Base-by-base conservation (phyloP, 116 monocot species). In the Phalaenopsis hybrid region DNA sequence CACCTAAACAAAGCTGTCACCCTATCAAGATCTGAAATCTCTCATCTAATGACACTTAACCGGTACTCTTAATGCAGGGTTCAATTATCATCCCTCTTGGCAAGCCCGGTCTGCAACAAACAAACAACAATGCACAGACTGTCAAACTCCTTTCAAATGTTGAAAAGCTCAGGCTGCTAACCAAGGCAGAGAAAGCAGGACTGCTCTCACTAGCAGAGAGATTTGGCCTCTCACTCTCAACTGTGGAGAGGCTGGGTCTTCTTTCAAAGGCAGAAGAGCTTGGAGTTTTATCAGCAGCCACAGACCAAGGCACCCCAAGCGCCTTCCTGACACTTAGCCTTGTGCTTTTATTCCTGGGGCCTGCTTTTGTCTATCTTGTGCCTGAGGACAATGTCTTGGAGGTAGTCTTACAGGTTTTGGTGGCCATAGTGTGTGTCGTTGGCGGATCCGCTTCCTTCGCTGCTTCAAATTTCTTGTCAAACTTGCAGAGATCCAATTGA, bases 121-220 rank as follows among this genome's bases (percentile, higher is more conserved):
- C 58, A 25, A 88, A 25, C 79, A 79, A 57, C 44, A 80, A 75
- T 15, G 84, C 68, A n/a, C 46, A 76, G 0, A 91, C 96, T 0
- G 86, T 97, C 17, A 97, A 93, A 83, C 97, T 97, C 61, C 31
- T 97, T 51, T 89, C 97, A 18, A 97, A 97, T 34, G 94, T 97
- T 4, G 97, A 97, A 87, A 94, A 94, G 81, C 91, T 97, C 7
- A 86, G 90, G 84, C 92, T 97, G 21, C 90, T 97, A 3, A 91
- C 87, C 49, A 97, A 97, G 78, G 97, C 97, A 34, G 97, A 97
- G 90, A 94, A 92, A 73, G 94, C 96, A 11, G 97, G 97, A 23
- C 84, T 97, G 0, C 94, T 97, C 0, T 94, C 97, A 0, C 85
- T 91, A 13, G 97, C 94, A 0, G 94, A 97, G 87, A 89, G 83